Base-by-base conservation (phyloP, 2,329 filamentous ascomycete genomes). In the Ceratocystis harringtonii region DNA sequence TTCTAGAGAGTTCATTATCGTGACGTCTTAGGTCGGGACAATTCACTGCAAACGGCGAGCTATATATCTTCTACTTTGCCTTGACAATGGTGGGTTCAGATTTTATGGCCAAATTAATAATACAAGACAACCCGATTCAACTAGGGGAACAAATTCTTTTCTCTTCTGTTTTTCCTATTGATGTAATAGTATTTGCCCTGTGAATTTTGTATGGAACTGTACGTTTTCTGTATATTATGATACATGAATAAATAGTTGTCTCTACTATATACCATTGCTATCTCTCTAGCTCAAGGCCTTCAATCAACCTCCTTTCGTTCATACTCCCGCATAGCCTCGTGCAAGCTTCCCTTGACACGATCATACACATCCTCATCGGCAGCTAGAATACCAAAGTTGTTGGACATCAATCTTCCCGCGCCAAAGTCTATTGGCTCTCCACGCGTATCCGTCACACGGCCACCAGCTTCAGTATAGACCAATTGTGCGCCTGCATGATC, bases 401-500 rank as follows among this genome's bases (percentile, higher is more conserved):
- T 72, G 7, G 70, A 72, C 72, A 84, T 75, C 69, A 76, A 76
- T 65, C 82, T 75, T 0, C 81, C 81, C 0, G 73, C 76, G 1
- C 73, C 71, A 68, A 82, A 70, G 67, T 82, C 78, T n/a, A 84
- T 79, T 1, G 74, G 73, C 66, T 74, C 75, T 0, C 82, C 82
- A 60, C 79, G 74, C 0, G 83, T 75, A 68, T 84, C 82, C 0
- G 81, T 83, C 62, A 84, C 75, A 66, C 74, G 76, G 1, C 82
- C 82, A 0, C 82, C 82, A 1, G 79, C 75, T 70, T 84, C 82
- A 67, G 82, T 78, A 55, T 81, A 84, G 6, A 84, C 70, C 41
- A 84, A 70, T 79, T 84, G 83, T 0, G 81, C 82, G 1, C 82
- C 82, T 0, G 81, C 81, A 65, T 84, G 82, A 68, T 84, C 82